A percentile compares a stretch with the other conserved stretches of the same genome.
Conservation (phyloP, 345 rosid species). For the Noccaea caerulescens region DNA sequence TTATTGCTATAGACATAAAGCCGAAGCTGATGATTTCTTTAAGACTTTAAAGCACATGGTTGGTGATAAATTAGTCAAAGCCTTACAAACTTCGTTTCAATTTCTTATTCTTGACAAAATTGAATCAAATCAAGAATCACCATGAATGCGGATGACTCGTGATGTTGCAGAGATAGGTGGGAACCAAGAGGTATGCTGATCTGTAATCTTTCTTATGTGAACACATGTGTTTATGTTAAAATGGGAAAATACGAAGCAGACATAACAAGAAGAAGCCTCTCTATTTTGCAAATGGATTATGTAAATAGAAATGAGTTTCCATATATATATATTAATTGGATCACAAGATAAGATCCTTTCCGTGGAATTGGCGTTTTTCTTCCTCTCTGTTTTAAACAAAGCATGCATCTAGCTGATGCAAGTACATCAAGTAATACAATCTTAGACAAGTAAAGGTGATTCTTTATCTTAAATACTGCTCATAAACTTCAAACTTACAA, state of each 20-base stretch:
- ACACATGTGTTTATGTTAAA: not conserved
- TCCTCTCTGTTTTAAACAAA: slow-evolving; percentile 7
- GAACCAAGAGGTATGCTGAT: slow-evolving; percentile 64
- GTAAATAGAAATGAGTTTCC: slow-evolving; percentile 26
- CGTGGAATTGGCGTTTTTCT: slow-evolving; percentile 14
- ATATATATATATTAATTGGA: slow-evolving; percentile 8
- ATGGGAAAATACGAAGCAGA: not conserved
- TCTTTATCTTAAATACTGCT: slow-evolving; percentile 35
- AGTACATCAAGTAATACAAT: slow-evolving; percentile 35
- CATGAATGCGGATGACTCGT: too few relatives aligned
- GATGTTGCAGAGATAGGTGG: too few relatives aligned
- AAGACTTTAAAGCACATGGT: not conserved
- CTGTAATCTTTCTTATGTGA: slow-evolving; percentile 51
- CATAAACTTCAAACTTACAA: slow-evolving; percentile 9
- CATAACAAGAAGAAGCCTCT: not conserved
- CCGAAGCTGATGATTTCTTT: too few relatives aligned
- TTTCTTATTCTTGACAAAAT: too few relatives aligned
- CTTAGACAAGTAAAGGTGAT: slow-evolving; percentile 26
- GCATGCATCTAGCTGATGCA: slow-evolving; percentile 59
- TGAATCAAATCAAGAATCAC: too few relatives aligned
- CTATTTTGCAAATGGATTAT: not conserved
- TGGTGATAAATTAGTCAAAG: not conserved
- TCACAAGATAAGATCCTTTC: slow-evolving; percentile 22
- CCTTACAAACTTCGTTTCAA: too few relatives aligned
- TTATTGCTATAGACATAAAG: too few relatives aligned